Evolutionary conservation across 2,329 filamentous ascomycete species (phyloP).

Genomic region (Calonectria multiphialidica): DNA sequence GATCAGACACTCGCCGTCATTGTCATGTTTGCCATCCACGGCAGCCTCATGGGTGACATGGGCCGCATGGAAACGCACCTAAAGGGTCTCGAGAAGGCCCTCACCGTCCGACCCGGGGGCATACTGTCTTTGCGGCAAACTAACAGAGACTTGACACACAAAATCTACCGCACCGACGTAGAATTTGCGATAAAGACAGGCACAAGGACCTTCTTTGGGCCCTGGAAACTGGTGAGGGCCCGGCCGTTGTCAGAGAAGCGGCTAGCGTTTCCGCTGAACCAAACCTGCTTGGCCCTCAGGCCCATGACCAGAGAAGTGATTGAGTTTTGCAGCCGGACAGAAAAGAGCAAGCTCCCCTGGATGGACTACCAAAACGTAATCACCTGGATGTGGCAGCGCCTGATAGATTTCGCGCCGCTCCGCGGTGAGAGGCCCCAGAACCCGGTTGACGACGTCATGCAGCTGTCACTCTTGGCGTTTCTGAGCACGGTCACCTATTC

Average conservation of each 20-base stretch:
- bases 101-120: slow-evolving; percentile 7
- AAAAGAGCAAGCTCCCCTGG: slow-evolving; percentile 14
- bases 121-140: slow-evolving; percentile 15
- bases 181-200: slow-evolving; percentile 20
- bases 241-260: neutral
- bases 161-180: slow-evolving; percentile 33
- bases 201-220: slow-evolving; percentile 28
- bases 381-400: slow-evolving; percentile 29
- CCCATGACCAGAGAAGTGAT: slow-evolving; percentile 21
- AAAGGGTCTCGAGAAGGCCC: slow-evolving; percentile 22
- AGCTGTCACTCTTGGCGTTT: slow-evolving; percentile 28
- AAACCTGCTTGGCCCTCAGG: slow-evolving; percentile 9
- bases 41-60: slow-evolving; percentile 26
- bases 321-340: slow-evolving; percentile 19
- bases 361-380: slow-evolving; percentile 31
- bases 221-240: slow-evolving; percentile 9
- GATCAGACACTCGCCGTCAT: slow-evolving; percentile 37
- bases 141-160: slow-evolving; percentile 27
- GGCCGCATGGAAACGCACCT: slow-evolving; percentile 27
- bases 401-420: slow-evolving; percentile 29
- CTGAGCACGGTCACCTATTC: slow-evolving; percentile 26
- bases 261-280: slow-evolving; percentile 15
- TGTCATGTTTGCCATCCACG: slow-evolving; percentile 33
- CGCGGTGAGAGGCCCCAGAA: slow-evolving; percentile 15
- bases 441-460: slow-evolving; percentile 26